phyloP scores from a whole-genome alignment of 1,284 basidiomycete species.

The Chalciporus piperatoides region DNA sequence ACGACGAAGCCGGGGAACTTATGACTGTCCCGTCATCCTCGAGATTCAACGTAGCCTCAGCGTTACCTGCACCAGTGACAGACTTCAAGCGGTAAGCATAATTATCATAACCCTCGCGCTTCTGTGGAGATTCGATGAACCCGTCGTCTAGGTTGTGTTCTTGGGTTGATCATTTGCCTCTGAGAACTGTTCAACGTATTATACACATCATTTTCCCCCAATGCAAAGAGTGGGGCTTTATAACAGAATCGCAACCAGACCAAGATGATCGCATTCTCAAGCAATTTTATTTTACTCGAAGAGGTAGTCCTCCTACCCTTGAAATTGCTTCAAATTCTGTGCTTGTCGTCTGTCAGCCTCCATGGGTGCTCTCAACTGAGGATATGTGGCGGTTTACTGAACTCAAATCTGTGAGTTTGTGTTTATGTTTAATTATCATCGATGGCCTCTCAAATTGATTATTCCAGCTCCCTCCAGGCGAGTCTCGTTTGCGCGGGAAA shows the following conservation, averaged over 20 bases:
- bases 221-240: conserved; percentile 34
- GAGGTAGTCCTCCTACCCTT: conserved; percentile 17
- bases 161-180: conserved; percentile 42
- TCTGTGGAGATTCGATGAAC: conserved; percentile 2
- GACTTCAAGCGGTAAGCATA: conserved; percentile 30
- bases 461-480: conserved; percentile 27
- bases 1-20: conserved; percentile 30
- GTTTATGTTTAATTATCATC: neutral
- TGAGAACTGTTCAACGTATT: conserved; percentile 42
- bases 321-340: conserved; percentile 33
- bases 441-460: conserved; percentile 1
- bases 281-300: conserved; percentile 37
- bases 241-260: conserved; percentile 27
- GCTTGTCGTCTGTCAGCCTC: conserved; percentile 43
- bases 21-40: conserved; percentile 34
- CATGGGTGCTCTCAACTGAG: conserved; percentile 42
- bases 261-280: conserved; percentile 36
- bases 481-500: conserved; percentile 30
- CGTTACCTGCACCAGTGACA: conserved; percentile 31
- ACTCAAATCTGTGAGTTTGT: conserved; percentile 32
- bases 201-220: conserved; percentile 40
- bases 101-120: neutral
- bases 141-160: conserved; percentile 29
- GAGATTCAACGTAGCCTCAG: conserved; percentile 28
- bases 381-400: conserved; percentile 41